phyloP scores from a whole-genome alignment of 257 asterid species.

The Craterostigma plantagineum region DNA sequence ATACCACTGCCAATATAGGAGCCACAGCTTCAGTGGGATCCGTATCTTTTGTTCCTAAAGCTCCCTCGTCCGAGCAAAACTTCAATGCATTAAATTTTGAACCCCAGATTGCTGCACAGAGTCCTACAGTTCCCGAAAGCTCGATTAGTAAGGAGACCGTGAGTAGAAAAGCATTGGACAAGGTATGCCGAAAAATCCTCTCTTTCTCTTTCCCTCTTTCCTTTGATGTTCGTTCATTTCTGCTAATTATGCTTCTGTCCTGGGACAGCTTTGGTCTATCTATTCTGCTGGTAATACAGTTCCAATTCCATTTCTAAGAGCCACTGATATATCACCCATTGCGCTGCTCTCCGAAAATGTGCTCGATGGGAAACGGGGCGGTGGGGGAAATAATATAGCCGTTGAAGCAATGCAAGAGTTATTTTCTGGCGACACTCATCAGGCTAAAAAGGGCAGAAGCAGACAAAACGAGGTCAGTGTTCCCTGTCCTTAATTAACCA shows the following conservation, averaged over 20 bases:
- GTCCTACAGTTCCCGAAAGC: constrained; percentile 17
- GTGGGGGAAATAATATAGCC: constrained; percentile 47
- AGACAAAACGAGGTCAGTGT: constrained; percentile 65
- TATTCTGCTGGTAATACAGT: constrained; percentile 95
- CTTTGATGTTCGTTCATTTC: no score
- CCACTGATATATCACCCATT: constrained; percentile 88
- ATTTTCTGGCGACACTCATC: constrained; percentile 71
- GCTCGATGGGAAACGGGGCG: constrained; percentile 49
- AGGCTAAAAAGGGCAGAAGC: constrained; percentile 80
- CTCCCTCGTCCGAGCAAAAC: constrained; percentile 17
- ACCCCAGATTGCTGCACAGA: constrained; percentile 18
- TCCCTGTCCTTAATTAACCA: neutral
- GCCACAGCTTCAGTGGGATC: constrained; percentile 14
- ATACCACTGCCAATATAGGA: constrained; percentile 17
- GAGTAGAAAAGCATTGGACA: constrained; percentile 85
- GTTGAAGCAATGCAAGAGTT: constrained; percentile 87
- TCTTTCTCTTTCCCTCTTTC: neutral
- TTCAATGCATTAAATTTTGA: constrained; percentile 17
- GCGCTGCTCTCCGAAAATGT: constrained; percentile 81
- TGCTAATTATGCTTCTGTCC: neutral
- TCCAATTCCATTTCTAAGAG: constrained; percentile 82
- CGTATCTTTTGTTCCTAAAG: no score
- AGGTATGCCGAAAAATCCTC: constrained; percentile 23
- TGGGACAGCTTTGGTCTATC: constrained; percentile 76
- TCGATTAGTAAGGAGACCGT: constrained; percentile 49